phyloP scores from a whole-genome alignment of 768 basidiomycete species.

The Pleurotus djamor region DNA sequence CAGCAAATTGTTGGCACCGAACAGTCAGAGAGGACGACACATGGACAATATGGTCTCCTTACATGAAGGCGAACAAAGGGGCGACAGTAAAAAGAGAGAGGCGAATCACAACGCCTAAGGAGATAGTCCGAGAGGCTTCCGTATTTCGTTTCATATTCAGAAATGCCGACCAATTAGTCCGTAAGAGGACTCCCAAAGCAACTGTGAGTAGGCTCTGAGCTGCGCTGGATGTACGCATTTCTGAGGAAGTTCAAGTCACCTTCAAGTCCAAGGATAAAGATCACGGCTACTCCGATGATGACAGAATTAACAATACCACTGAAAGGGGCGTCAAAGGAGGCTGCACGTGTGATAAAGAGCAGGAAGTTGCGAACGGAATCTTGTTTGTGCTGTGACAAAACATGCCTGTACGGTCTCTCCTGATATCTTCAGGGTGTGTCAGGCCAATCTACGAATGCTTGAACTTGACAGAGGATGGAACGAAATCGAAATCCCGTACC shows the following conservation, averaged over 20 bases:
- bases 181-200: not conserved
- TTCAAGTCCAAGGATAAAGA: not conserved
- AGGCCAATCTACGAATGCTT: not conserved
- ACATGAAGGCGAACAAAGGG: not conserved
- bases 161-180: not conserved
- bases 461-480: not conserved
- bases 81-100: not conserved
- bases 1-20: not conserved
- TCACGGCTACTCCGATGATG: not conserved
- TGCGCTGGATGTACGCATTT: not conserved
- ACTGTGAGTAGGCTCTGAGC: not conserved
- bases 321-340: not conserved
- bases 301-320: not conserved
- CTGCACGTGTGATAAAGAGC: not conserved
- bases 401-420: not conserved
- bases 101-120: not conserved
- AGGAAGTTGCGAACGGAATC: not conserved
- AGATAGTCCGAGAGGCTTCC: not conserved
- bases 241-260: not conserved
- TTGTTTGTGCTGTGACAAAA: not conserved
- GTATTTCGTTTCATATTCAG: not conserved
- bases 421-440: not conserved
- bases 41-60: too few relatives aligned
- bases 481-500: not conserved
- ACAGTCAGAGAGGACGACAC: too few relatives aligned